Evolutionary conservation across 306 rosid genomes (phyloP).

Genomic region (Rosa chinensis): DNA sequence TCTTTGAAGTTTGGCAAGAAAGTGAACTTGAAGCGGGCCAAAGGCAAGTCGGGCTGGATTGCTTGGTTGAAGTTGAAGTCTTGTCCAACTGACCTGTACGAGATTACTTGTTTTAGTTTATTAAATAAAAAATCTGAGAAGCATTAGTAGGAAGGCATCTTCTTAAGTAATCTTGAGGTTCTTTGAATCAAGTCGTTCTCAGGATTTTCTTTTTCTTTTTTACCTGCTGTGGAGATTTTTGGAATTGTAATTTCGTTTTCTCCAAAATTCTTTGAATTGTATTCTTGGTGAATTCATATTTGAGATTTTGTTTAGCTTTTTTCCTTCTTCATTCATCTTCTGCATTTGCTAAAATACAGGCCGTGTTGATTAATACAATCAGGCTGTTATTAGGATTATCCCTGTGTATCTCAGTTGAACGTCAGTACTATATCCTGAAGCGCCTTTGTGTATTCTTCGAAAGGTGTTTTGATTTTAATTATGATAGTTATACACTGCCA

Average conservation of each 20-base stretch:
- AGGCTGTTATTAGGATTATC: neutral
- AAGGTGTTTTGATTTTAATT: neutral
- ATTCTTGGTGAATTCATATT: neutral
- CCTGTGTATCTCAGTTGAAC: neutral
- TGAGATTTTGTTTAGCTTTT: neutral
- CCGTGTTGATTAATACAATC: neutral
- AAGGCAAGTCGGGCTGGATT: neutral
- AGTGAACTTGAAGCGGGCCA: slow-evolving; percentile 25
- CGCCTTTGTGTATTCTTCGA: neutral
- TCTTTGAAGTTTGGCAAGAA: slow-evolving; percentile 39
- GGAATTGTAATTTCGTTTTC: neutral
- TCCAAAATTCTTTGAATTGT: neutral
- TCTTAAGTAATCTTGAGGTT: neutral
- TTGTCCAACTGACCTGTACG: neutral
- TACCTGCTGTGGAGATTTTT: neutral
- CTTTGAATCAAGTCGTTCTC: neutral
- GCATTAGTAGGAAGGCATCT: neutral
- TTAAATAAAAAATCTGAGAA: neutral
- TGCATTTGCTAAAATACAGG: neutral
- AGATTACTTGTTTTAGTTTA: slow-evolving; percentile 7
- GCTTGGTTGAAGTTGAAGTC: slow-evolving; percentile 19
- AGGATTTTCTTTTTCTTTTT: neutral
- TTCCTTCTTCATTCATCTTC: neutral
- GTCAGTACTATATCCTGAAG: neutral
- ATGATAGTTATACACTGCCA: neutral